Evolutionary conservation across 768 basidiomycete species (phyloP).

Genomic region (Mycena crocata): DNA sequence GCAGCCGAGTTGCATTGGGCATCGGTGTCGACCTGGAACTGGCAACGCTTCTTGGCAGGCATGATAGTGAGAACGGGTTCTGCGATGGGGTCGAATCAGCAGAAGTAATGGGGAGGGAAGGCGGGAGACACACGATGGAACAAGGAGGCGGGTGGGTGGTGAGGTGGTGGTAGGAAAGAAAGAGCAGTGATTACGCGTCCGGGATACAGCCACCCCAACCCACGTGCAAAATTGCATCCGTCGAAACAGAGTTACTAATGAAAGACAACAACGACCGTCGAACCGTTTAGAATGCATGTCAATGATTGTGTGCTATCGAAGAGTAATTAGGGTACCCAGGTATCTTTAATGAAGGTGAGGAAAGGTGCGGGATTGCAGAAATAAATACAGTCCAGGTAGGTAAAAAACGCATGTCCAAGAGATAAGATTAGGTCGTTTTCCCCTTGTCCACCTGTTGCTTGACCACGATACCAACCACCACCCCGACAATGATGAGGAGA

Average conservation of each 20-base stretch:
- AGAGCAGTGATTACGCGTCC: constrained; percentile 1
- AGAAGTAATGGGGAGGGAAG: background rate
- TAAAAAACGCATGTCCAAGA: constrained; percentile 15
- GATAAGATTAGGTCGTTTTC: constrained; percentile 36
- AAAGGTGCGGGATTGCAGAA: background rate
- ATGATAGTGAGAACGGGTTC: constrained; percentile 50
- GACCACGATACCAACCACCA: constrained; percentile 70
- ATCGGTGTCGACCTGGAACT: constrained; percentile 64
- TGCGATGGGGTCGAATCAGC: constrained; percentile 22
- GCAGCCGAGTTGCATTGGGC: constrained; percentile 81
- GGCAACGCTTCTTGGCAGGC: constrained; percentile 91
- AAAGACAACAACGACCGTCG: background rate
- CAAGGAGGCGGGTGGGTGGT: background rate
- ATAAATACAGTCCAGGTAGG: constrained; percentile 28
- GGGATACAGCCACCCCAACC: too few species aligned
- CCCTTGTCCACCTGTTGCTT: constrained; percentile 56
- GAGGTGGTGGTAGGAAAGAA: constrained; percentile 8
- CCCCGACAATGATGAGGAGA: constrained; percentile 73
- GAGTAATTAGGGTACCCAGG: background rate
- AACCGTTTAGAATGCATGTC: too few species aligned
- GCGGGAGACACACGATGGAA: background rate
- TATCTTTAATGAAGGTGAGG: background rate
- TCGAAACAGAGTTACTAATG: too few species aligned
- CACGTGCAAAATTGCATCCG: background rate
- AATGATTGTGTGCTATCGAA: background rate